These are phyloP conservation scores for Mycena filopes DNA, from an alignment of 768 basidiomycete species.

Conservation along the genomic window DNA sequence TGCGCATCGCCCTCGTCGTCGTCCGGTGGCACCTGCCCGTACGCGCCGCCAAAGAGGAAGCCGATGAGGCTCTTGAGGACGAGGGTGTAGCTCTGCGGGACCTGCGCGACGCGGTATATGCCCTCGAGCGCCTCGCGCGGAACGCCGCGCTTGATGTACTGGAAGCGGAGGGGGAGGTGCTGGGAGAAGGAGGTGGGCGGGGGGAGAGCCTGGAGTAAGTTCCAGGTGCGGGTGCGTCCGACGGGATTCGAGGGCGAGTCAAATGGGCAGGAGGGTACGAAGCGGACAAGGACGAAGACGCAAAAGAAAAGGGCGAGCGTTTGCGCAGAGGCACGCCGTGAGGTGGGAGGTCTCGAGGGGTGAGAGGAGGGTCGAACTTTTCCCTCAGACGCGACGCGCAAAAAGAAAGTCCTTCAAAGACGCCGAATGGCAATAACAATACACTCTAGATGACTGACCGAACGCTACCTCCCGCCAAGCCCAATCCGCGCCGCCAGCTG, in stretches of 20 bases:
- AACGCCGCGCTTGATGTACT: constrained; percentile 27
- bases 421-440: constrained; percentile 15
- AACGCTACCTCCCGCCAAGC: background rate
- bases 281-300: background rate
- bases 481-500: constrained; percentile 85
- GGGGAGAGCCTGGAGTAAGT: constrained; percentile 52
- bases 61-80: constrained; percentile 68
- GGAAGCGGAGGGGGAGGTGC: constrained; percentile 64
- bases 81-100: constrained; percentile 77
- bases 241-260: constrained; percentile 82
- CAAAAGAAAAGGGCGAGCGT: constrained; percentile 16
- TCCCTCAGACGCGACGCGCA: too few species aligned
- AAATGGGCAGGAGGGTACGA: constrained; percentile 61
- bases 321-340: too few species aligned
- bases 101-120: constrained; percentile 72
- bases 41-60: constrained; percentile 63
- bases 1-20: constrained; percentile 46
- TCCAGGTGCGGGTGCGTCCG: constrained; percentile 61
- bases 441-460: background rate
- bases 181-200: constrained; percentile 61
- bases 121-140: constrained; percentile 51
- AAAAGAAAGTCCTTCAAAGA: too few species aligned
- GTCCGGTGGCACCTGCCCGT: constrained; percentile 26
- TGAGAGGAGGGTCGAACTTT: too few species aligned
- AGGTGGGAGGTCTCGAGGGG: too few species aligned